A percentile compares a stretch with the other conserved stretches of the same genome.
These are phyloP conservation scores for Kluyveromyces aestuarii DNA, from an alignment of 805 yeast genomes.

Conservation along the genomic window DNA sequence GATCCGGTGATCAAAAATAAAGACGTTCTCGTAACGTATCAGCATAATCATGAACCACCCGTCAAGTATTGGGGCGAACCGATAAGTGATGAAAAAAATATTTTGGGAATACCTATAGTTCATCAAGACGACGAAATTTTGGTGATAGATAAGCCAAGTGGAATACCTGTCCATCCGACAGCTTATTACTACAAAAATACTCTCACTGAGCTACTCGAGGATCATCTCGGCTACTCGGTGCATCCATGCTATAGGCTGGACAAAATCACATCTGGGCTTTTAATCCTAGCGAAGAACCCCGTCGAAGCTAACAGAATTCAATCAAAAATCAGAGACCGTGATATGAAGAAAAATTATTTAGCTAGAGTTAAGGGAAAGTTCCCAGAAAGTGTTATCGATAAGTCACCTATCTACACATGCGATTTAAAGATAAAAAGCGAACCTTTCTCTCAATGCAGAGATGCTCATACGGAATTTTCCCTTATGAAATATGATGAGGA, in stretches of 20 bases:
- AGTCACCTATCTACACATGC: conserved; percentile 50
- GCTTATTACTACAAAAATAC: conserved; percentile 72
- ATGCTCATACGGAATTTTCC: conserved; percentile 61
- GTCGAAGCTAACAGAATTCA: conserved; percentile 58
- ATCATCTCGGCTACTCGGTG: conserved; percentile 38
- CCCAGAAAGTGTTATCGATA: conserved; percentile 32
- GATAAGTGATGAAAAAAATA: conserved; percentile 9
- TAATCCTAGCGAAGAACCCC: conserved; percentile 35
- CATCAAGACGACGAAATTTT: conserved; percentile 66
- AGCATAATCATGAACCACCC: conserved; percentile 88
- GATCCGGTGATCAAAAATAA: conserved; percentile 18
- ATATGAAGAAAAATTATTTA: conserved; percentile 66
- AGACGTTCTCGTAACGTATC: conserved; percentile 17
- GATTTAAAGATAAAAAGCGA: conserved; percentile 55
- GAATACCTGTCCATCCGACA: conserved; percentile 92
- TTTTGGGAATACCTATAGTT: conserved; percentile 49
- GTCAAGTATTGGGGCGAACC: conserved; percentile 36
- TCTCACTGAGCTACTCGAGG: conserved; percentile 64
- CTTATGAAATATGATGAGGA: conserved; percentile 53
- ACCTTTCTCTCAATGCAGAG: conserved; percentile 41
- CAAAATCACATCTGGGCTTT: conserved; percentile 86
- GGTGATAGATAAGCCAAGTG: conserved; percentile 86
- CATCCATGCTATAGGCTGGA: conserved; percentile 87
- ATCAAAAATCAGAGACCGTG: conserved; percentile 44
- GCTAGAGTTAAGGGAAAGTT: conserved; percentile 84